Percentiles rank a stretch among this genome's conserved stretches.
Conservation (phyloP, 192 early-diverging fungal genomes). For the Podila horticola region DNA sequence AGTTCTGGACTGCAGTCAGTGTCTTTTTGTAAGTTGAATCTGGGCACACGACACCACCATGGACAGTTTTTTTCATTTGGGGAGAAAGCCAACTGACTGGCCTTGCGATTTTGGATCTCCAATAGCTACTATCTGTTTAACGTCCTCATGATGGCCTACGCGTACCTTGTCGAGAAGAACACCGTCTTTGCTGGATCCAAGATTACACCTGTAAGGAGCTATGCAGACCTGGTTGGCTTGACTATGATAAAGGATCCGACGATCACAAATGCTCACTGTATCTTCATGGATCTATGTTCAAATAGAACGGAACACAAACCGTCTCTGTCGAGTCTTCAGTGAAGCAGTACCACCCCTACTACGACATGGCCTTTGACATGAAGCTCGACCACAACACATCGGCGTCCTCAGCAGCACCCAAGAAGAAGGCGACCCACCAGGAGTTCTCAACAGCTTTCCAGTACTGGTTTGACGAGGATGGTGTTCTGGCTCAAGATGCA, state of each 20-base stretch:
- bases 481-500: conserved; percentile 62
- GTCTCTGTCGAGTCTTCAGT: conserved; percentile 63
- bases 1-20: conserved; percentile 68
- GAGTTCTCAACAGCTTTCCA: conserved; percentile 65
- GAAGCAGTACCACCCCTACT: conserved; percentile 61
- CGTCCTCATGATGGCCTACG: conserved; percentile 62
- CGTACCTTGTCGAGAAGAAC: conserved; percentile 70
- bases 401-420: conserved; percentile 1
- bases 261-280: too few species aligned
- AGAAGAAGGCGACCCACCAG: conserved; percentile 59
- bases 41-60: background rate
- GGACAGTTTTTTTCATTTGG: background rate
- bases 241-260: background rate
- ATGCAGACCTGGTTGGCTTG: background rate
- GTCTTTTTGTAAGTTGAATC: conserved; percentile 58
- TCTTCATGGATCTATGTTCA: too few species aligned
- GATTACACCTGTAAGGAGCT: conserved; percentile 36
- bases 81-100: background rate
- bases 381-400: conserved; percentile 1
- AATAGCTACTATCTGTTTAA: conserved; percentile 59
- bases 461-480: conserved; percentile 75
- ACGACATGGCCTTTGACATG: conserved; percentile 64
- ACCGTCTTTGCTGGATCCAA: conserved; percentile 74
- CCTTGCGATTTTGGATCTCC: too few species aligned
- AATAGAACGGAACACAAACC: conserved; percentile 57